A percentile compares a stretch with the other conserved stretches of the same genome.
Conservation (phyloP, 2,329 filamentous ascomycete species). For the Dothiorella sarmentorum region DNA sequence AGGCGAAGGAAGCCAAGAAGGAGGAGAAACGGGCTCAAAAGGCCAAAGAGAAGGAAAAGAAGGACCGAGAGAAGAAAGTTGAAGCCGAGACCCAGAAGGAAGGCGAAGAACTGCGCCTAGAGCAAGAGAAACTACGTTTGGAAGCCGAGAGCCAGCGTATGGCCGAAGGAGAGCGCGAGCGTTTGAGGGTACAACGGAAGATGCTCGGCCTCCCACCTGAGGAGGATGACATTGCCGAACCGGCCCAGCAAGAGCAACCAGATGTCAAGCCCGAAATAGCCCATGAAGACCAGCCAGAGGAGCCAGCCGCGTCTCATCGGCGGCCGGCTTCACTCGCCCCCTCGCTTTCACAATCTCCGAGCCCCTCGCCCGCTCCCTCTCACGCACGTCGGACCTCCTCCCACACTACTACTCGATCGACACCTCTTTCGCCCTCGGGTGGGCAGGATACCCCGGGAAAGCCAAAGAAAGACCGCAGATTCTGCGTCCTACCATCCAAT, state of each 20-base stretch:
- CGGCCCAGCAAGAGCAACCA: not conserved
- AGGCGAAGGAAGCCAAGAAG: constrained; percentile 35
- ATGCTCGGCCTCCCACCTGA: constrained; percentile 16
- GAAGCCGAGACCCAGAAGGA: constrained; percentile 20
- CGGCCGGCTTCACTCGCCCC: not conserved
- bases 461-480: constrained; percentile 57
- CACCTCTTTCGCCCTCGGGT: constrained; percentile 22
- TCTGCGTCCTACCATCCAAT: constrained; percentile 65
- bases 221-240: not conserved
- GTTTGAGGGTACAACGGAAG: not conserved
- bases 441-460: constrained; percentile 22
- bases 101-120: constrained; percentile 24
- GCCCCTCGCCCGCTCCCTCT: not conserved
- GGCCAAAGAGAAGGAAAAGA: constrained; percentile 20
- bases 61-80: constrained; percentile 24
- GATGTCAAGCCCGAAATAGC: not conserved
- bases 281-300: not conserved
- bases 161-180: constrained; percentile 7
- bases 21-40: constrained; percentile 30
- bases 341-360: not conserved
- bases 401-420: not conserved
- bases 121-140: constrained; percentile 28
- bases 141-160: constrained; percentile 24
- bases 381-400: constrained; percentile 20
- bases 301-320: not conserved